Conservation (phyloP, 495 filamentous ascomycete species). For the Aspergillus nanangensis region DNA sequence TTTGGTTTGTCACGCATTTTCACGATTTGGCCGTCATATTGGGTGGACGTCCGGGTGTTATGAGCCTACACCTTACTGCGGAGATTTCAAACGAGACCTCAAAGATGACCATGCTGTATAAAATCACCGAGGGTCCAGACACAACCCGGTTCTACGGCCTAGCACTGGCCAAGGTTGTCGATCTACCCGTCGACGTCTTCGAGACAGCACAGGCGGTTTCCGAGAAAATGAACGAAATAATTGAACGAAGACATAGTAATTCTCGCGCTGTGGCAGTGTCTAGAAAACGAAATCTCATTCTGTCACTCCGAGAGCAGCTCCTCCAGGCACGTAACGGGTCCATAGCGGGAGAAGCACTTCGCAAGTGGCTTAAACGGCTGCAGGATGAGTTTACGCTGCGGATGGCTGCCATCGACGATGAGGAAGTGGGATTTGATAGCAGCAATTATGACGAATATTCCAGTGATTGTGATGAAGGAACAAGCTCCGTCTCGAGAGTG, state of each 20-base stretch:
- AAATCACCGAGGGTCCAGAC: constrained; percentile 64
- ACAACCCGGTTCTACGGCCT: constrained; percentile 73
- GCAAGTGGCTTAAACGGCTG: constrained; percentile 61
- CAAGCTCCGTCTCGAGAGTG: no score
- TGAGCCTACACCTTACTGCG: constrained; percentile 77
- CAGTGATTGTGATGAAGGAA: no score
- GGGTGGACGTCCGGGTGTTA: constrained; percentile 65
- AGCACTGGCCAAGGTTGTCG: constrained; percentile 68
- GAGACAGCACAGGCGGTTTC: constrained; percentile 64
- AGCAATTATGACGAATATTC: no score
- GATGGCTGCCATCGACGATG: constrained; percentile 57
- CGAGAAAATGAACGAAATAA: constrained; percentile 49
- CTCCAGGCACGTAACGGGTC: constrained; percentile 61
- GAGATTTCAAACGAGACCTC: constrained; percentile 47
- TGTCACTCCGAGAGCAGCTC: constrained; percentile 73
- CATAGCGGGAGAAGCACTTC: constrained; percentile 61
- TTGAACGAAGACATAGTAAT: constrained; percentile 50
- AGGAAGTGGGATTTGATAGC: no score
- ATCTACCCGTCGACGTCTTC: constrained; percentile 64
- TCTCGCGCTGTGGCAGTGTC: constrained; percentile 52
- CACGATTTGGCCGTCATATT: constrained; percentile 74
- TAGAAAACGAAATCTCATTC: constrained; percentile 64
- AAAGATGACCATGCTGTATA: constrained; percentile 83
- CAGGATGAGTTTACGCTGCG: constrained; percentile 71
- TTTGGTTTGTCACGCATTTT: constrained; percentile 96